Evolutionary conservation across 1,284 basidiomycete genomes (phyloP), one percentile per base, ranked within the genome.

Genomic region (Leccinum olivaceoglutinosum): DNA sequence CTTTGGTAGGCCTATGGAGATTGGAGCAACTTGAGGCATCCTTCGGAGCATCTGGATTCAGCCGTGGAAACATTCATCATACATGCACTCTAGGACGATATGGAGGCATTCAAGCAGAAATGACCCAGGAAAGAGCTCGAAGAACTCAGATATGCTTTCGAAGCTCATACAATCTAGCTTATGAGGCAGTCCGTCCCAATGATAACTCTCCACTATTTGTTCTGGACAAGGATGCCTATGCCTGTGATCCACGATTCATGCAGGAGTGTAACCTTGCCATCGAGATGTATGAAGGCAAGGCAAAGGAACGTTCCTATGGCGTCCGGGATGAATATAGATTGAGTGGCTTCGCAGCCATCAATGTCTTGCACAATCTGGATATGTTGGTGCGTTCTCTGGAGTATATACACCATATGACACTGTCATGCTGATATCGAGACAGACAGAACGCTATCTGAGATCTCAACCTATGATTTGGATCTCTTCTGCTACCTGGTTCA

Each of bases 141-240:
- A 51, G 62, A 39, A 66, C 64, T 16, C 67, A 68, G 4, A 14
- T 68, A 16, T 34, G 53, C 3, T 68, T 66, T 16, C 5, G 61
- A 5, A 68, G 60, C 8, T 7, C 63, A 11, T 68, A 68, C n/a
- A 68, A 68, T 29, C 67, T 68, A 5, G 12, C 6, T 10, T 68
- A 68, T 58, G 63, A 68, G 32, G 67, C 21, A 1, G 25, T 68
- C 1, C 34, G 36, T 3, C 60, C 62, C 0, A 64, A 61, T 12
- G 34, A 68, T 41, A 68, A 68, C 12, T 6, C 29, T 0, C 55
- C 61, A 0, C 56, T 18, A 7, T 68, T 63, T 44, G 41, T 41
- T 1, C 61, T 21, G 49, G 61, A 68, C 21, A 62, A 56, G 46
- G 59, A 60, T 60, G 36, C 49, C 46, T 60, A 60, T 32, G n/a